Evolutionary conservation across 2,329 filamentous ascomycete genomes (phyloP), one percentile per base, ranked within the genome.

Genomic region (Trichoderma breve): DNA sequence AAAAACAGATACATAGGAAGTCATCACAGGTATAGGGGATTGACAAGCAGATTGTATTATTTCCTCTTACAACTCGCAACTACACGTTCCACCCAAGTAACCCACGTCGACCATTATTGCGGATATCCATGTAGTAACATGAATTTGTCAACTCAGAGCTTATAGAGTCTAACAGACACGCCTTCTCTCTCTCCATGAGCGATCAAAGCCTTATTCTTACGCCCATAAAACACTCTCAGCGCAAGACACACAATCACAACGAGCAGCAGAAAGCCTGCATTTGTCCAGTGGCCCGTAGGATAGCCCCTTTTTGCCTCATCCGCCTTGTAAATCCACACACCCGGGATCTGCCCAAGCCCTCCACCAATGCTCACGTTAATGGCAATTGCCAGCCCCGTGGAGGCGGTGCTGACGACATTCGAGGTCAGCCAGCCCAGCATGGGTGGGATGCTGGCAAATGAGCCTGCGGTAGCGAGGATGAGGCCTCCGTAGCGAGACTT

Each of bases 251-350:
- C 88, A 0, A 82, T 83, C 1, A 86, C 83, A 0, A 90, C 89
- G 73, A 90, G 86, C 14, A 91, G 81, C 53, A 91, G 76, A 74
- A 91, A 79, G 12, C 76, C 89, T 3, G 88, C 89, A 77, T 92
- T 91, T 5, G 86, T 86, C 88, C 89, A 92, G 77, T 93, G 91
- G 0, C 91, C 91, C 0, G 90, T 93, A 0, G 90, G 90, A 78
- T 92, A 93, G 0, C 91, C 91, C 11, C 75, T 80, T 26, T 81
- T 79, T 21, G 85, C 86, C 79, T 93, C 90, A 12, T 87, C 81
- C 1, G 87, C 84, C 77, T 91, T 91, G 81, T 93, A 93, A 73
- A 92, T 93, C 90, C 90, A 93, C 1, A 92, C 90, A 0, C 91
- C 91, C 0, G 89, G 87, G 53, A 93, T 93, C 79, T 93, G 91